Conservation (phyloP, 2,329 filamentous ascomycete species). For the Huntiella savannae region DNA sequence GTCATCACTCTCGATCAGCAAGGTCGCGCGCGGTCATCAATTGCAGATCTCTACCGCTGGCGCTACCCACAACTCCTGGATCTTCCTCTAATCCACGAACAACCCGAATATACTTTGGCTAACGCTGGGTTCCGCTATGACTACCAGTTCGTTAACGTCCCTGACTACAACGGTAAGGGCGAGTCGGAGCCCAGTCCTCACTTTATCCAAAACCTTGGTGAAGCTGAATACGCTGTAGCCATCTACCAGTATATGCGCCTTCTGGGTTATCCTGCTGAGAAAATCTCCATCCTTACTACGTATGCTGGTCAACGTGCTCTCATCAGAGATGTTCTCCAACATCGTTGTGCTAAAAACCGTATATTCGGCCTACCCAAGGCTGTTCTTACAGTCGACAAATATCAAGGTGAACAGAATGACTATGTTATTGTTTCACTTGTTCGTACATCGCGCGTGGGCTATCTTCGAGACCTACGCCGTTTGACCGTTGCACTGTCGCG, state of each 20-base stretch:
- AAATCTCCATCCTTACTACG: conserved; percentile 78
- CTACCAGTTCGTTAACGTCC: conserved; percentile 92
- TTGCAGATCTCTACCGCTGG: conserved; percentile 85
- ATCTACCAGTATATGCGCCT: conserved; percentile 95
- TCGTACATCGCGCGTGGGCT: conserved; percentile 73
- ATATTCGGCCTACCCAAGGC: conserved; percentile 79
- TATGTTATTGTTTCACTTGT: conserved; percentile 91
- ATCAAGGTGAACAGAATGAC: conserved; percentile 98
- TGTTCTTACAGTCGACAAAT: conserved; percentile 93
- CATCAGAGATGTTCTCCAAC: conserved; percentile 66
- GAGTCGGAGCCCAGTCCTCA: conserved; percentile 82
- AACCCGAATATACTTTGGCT: conserved; percentile 54
- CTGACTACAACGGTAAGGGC: conserved; percentile 76
- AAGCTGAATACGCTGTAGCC: conserved; percentile 92
- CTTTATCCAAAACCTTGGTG: conserved; percentile 89
- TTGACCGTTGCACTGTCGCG: conserved; percentile 89
- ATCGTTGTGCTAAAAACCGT: conserved; percentile 64
- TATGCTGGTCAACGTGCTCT: conserved; percentile 85
- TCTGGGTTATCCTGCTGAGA: conserved; percentile 66
- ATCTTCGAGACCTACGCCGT: conserved; percentile 79
- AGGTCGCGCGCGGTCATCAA: conserved; percentile 70
- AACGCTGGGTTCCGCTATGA: conserved; percentile 89
- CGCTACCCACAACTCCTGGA: conserved; percentile 68
- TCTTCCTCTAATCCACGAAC: conserved; percentile 51
- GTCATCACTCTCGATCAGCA: conserved; percentile 81